Base-by-base conservation (phyloP, 2,329 filamentous ascomycete genomes). In the Aspergillus sp. region DNA sequence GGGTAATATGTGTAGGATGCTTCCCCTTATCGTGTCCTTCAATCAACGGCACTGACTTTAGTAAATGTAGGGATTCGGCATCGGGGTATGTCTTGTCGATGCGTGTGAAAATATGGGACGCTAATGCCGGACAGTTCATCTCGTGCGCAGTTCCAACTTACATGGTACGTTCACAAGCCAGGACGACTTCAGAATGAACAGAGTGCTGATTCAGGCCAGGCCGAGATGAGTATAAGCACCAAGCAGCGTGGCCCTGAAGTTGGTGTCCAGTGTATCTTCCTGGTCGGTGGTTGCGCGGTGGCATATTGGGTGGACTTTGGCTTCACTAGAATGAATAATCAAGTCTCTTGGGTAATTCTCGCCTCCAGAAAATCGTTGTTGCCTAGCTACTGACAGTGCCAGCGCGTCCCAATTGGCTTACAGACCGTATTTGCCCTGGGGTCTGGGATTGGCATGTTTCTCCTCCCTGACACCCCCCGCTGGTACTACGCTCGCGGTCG, bases 401-500 rank as follows among this genome's bases (percentile, higher is more conserved):
- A 21, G 45, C 45, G 45, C 15, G n/a, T 52, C n/a, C 49, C 49
- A 4, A 52, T 52, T 8, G 49, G 49, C 9, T 33, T 52, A 4
- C 49, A 52, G 15, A 40, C 39, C 1, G 39, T 25, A 11, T 44
- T 52, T 19, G 49, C 49, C 23, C 14, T 52, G n/a, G 39, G 44
- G 12, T 52, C 49, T 11, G 49, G 11, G 4, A 41, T 41, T 7
- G 49, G 49, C 9, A 44, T 52, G 25, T 43, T 52, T 17, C 39
- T 52, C 9, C 49, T 52, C 9, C 49, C 49, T 2, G 49, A 52
- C 31, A 52, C 49, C 6, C 49, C 49, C 2, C 49, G 49, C 3
- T 52, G 49, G 49, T 52, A 52, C 49, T 52, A 52, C 11, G 49
- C 49, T 52, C 35, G 39, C 27, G 49, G 49, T 4, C 35, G 49